Conservation (phyloP, 768 basidiomycete species). For the Lentinula guzmanii region DNA sequence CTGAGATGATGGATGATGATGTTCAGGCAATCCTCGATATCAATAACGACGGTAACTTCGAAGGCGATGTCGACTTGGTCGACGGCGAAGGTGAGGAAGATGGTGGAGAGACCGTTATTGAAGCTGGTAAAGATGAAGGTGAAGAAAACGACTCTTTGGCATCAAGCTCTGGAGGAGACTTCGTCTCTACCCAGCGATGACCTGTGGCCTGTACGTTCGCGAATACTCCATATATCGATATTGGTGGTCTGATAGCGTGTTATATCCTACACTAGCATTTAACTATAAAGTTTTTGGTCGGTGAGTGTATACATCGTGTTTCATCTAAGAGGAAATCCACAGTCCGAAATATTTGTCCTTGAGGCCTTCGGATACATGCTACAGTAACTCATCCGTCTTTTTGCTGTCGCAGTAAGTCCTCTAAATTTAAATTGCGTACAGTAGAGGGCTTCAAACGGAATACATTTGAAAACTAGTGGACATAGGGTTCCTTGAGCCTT, state of each 20-base stretch:
- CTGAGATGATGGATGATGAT: neutral
- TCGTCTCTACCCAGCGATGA: constrained; percentile 36
- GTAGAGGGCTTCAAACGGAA: no score
- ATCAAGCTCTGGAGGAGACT: constrained; percentile 11
- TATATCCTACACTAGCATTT: neutral
- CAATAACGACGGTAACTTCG: constrained; percentile 26
- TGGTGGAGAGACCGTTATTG: constrained; percentile 7
- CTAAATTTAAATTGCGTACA: no score
- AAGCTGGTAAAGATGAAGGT: neutral
- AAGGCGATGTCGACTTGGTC: neutral
- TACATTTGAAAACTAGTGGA: no score
- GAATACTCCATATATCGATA: neutral
- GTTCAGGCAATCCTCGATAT: constrained; percentile 11
- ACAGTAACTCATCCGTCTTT: no score
- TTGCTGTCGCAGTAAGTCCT: no score
- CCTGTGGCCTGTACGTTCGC: constrained; percentile 26
- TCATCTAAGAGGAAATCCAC: neutral
- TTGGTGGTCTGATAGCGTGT: neutral
- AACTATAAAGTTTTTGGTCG: neutral
- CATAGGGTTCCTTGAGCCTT: no score
- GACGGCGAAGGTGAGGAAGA: neutral
- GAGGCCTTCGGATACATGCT: no score
- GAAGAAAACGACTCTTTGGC: constrained; percentile 4
- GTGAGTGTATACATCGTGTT: neutral
- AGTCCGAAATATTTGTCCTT: no score